phyloP scores from a whole-genome alignment of 345 rosid species.

The Triadica sebifera region DNA sequence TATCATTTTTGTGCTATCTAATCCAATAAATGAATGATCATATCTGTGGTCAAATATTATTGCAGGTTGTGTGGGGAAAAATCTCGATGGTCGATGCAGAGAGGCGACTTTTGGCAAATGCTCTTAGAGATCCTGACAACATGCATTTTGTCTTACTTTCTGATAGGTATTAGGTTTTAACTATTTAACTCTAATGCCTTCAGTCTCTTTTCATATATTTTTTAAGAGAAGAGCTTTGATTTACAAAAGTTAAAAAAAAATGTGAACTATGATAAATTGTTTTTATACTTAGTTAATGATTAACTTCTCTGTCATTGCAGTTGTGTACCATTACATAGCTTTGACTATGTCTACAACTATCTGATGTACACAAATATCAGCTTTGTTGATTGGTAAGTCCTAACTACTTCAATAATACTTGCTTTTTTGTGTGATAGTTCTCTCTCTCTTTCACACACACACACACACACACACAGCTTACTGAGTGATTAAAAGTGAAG shows the following conservation, averaged over 20 bases:
- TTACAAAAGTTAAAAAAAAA: neutral
- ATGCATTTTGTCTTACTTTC: conserved; percentile 97
- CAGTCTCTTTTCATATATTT: neutral
- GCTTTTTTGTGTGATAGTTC: conserved; percentile 5
- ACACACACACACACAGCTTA: neutral
- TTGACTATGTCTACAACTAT: conserved; percentile 85
- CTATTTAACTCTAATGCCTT: neutral
- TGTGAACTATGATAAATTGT: neutral
- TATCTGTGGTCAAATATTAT: neutral
- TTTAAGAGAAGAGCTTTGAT: neutral
- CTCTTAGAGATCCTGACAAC: conserved; percentile 86
- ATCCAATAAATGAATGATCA: neutral
- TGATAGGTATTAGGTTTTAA: conserved; percentile 58
- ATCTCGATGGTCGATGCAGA: conserved; percentile 99
- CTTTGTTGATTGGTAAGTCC: conserved; percentile 79
- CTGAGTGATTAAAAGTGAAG: neutral
- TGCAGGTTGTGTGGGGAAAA: conserved; percentile 93
- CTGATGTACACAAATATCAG: conserved; percentile 80
- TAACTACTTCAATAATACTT: conserved; percentile 7
- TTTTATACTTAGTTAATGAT: conserved; percentile 8
- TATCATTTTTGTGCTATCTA: neutral
- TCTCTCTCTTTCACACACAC: neutral
- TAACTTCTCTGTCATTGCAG: conserved; percentile 46
- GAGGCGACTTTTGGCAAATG: conserved; percentile 78
- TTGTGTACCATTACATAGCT: conserved; percentile 84